Percentiles rank a stretch among this genome's conserved stretches.
Evolutionary conservation across 495 filamentous ascomycete genomes (phyloP).

Genomic region (Penicillium robsamsonii): DNA sequence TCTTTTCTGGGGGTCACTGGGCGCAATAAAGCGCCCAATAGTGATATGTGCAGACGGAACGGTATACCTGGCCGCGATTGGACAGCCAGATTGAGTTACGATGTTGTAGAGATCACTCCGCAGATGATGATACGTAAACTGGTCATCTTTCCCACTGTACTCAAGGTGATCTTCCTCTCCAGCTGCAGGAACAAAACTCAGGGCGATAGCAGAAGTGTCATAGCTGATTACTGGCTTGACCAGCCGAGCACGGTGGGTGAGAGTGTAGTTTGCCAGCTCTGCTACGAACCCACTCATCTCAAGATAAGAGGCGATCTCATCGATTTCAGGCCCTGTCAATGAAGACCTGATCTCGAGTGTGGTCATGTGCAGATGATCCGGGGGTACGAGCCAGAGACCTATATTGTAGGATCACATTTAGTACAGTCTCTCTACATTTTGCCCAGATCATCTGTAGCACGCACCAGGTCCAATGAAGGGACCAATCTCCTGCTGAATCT

Average conservation of each 20-base stretch:
- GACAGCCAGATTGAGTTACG: slow-evolving; percentile 55
- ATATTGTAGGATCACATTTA: slow-evolving; percentile 1
- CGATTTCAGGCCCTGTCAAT: slow-evolving; percentile 59
- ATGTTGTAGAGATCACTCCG: slow-evolving; percentile 70
- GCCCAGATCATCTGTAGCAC: slow-evolving; percentile 21
- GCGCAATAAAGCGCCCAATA: slow-evolving; percentile 71
- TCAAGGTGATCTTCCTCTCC: slow-evolving; percentile 42
- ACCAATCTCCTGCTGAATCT: slow-evolving; percentile 65
- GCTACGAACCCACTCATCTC: slow-evolving; percentile 39
- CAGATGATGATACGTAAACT: slow-evolving; percentile 87
- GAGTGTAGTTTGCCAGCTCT: slow-evolving; percentile 62
- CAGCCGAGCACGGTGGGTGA: slow-evolving; percentile 63
- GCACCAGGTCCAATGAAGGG: slow-evolving; percentile 61
- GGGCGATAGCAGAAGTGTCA: slow-evolving; percentile 77
- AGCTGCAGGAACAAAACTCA: slow-evolving; percentile 79
- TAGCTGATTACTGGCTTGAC: slow-evolving; percentile 81
- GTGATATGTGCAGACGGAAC: slow-evolving; percentile 89
- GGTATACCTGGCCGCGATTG: slow-evolving; percentile 71
- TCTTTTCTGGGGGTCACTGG: slow-evolving; percentile 43
- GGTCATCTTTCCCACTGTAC: slow-evolving; percentile 40
- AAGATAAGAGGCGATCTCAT: slow-evolving; percentile 54
- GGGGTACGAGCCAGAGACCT: slow-evolving; percentile 87
- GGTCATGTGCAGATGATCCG: slow-evolving; percentile 76
- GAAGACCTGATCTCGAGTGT: slow-evolving; percentile 78
- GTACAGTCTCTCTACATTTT: background rate